Evolutionary conservation across 257 asterid genomes (phyloP), one percentile per base, ranked within the genome.

Genomic region (Vinca minor): DNA sequence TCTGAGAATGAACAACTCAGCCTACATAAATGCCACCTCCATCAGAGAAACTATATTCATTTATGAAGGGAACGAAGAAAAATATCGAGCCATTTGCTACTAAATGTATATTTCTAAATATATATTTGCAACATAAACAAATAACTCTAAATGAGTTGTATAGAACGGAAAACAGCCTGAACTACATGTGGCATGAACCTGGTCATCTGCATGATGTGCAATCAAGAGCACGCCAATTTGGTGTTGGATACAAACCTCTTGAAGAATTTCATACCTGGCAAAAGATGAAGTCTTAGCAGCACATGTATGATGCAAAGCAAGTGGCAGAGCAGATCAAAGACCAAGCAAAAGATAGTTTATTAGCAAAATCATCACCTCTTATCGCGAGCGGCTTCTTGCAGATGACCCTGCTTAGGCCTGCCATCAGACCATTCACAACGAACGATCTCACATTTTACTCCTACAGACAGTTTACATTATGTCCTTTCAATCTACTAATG

Each of bases 171-270:
- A 36, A 34, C n/a, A 4, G 4, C 25, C 25, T 1, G 10, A 23
- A 15, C 52, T 49, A 25, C 38, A 38, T 29, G 62, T 69, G 72
- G 25, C 20, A 49, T 53, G 46, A 69, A 91, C 98, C 95, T 92
- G 98, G 79, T 92, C 98, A 77, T 92, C 98, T 32, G 91, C 90
- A 72, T 92, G 98, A 73, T 89, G 96, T n/a, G 96, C 98, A 55
- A 84, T 67, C 84, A 92, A 74, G 58, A 92, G 62, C 58, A 83
- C 69, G 61, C 86, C 88, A 50, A 80, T 79, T 63, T 77, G 76
- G 69, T 84, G 82, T 20, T 69, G 73, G 59, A 74, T 54, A 59
- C 98, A 87, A 75, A 83, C 75, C 60, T 71, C 70, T 65, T 71
- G 96, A 66, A 92, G 74, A 29, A 79, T 73, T 59, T 82, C 85